Base-by-base conservation (phyloP, 768 basidiomycete genomes). In the Phanerodontia chrysosporium region DNA sequence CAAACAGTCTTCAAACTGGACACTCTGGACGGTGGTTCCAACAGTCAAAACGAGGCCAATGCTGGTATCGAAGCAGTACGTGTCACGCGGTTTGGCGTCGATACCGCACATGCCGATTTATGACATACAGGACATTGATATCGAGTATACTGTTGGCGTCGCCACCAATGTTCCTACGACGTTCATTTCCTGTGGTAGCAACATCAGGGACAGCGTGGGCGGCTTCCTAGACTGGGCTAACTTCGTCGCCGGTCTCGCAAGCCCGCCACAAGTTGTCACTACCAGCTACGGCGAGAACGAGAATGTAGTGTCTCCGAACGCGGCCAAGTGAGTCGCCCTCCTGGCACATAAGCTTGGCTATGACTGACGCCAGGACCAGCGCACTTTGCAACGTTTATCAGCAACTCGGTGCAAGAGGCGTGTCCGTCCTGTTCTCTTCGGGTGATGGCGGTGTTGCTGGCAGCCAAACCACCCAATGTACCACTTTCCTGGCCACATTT, bases 371-470 rank as follows among this genome's bases (percentile, higher is more conserved):
- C 4, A 12, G 10, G 1, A 27, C n/a, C 55, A 74, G 71, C 54
- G 58, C 60, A 21, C 58, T 76, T 36, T 76, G 73, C 64, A 72
- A 74, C 56, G 69, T 67, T 22, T 74, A 72, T 60, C 62, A 64
- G 54, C 70, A 71, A 61, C 70, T 77, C 24, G 72, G 73, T 45
- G 71, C 73, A 12, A 71, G 70, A 45, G 74, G 75, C 18, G 65
- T 67, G 8, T 73, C 72, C 25, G 66, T 75, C 59, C 61, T 77
- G n/a, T 75, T 74, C 67, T 68, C 72, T 0, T 74, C 75, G 9
- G 75, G 75, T 30, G 74, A 76, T 55, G 73, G 71, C 27, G 75
- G 74, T 58, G 73, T 74, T 39, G 69, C 67, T 12, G 74, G 73
- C n/a, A 64, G 64, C 7, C 69, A 70, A 52, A 42, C 59, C 48